Base-by-base conservation (phyloP, 495 filamentous ascomycete genomes). In the Hypoxylon fuscum region DNA sequence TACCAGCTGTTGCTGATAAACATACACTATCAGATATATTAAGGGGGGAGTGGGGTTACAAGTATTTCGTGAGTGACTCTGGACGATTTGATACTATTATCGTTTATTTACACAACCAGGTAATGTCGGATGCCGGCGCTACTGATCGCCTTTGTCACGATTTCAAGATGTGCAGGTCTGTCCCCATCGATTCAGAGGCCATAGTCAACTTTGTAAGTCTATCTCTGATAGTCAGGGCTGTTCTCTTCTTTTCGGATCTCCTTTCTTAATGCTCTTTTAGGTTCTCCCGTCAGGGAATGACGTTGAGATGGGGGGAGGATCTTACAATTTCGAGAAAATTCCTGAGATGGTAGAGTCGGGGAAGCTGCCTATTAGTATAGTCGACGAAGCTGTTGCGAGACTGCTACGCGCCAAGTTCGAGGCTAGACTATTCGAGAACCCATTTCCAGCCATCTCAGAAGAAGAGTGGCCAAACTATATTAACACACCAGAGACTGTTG, bases 251-350 rank as follows among this genome's bases (percentile, higher is more conserved):
- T 9, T 21, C 8, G 23, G 23, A 29, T 0, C 9, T n/a, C 2
- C 8, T 5, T 2, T 49, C 18, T 25, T 45, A 44, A 41, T 18
- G 40, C 12, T 8, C 1, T 40, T n/a, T 1, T 55, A 75, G 72
- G 84, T 83, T 5, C 76, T 90, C 31, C 82, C 82, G 3, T 86
- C 88, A 11, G 87, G 88, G n/a, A 86, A 84, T 43, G 87, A 90
- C 55, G 83, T 88, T n/a, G 88, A 90, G 62, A 90, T 90, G 88
- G 88, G 88, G 29, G 88, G 88, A 45, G 88, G 88, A 23, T 86
- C 83, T 15, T 90, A 82, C 74, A 89, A 86, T 69, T 90, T 85
- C 64, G 79, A 83, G 52, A 82, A 78, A 20, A 89, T 90, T 42
- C 84, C 88, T 0, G 76, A 80, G n/a, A 77, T 90, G 17, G 77